Conservation (phyloP, 2,329 filamentous ascomycete genomes). For the Ceratocystis albifundus region DNA sequence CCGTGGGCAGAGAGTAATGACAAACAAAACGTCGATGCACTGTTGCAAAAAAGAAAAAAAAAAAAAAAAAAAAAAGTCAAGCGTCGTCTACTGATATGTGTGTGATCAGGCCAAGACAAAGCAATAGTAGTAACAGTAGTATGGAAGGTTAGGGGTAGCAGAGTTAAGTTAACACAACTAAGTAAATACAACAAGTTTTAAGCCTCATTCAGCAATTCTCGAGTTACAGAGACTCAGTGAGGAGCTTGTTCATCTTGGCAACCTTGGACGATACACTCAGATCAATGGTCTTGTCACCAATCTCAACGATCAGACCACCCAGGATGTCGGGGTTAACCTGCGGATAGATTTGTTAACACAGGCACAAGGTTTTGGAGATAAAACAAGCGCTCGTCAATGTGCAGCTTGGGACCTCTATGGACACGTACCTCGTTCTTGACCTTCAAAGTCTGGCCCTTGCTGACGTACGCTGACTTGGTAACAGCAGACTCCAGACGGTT, state of each 20-base stretch:
- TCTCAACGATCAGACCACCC: conserved; percentile 87
- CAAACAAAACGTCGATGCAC: neutral
- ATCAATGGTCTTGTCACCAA: conserved; percentile 96
- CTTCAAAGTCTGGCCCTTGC: conserved; percentile 94
- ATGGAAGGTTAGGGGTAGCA: neutral
- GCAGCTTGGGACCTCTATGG: neutral
- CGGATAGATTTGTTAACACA: neutral
- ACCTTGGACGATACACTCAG: conserved; percentile 91
- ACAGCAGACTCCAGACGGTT: conserved; percentile 76
- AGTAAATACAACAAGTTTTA: conserved; percentile 12
- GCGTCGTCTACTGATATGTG: neutral
- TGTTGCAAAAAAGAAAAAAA: neutral
- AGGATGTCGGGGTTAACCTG: conserved; percentile 90
- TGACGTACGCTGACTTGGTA: conserved; percentile 77
- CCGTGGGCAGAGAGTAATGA: neutral
- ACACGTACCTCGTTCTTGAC: conserved; percentile 69
- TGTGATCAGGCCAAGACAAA: neutral
- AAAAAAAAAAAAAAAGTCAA: neutral
- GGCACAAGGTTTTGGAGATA: neutral
- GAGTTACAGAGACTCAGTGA: conserved; percentile 88
- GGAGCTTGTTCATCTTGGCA: conserved; percentile 98
- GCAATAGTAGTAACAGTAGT: neutral
- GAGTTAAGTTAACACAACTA: conserved; percentile 11
- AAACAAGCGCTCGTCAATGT: neutral
- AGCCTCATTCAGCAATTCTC: conserved; percentile 15